phyloP scores from a whole-genome alignment of 176 grass and related monocot species.

The Neostapfia colusana region DNA sequence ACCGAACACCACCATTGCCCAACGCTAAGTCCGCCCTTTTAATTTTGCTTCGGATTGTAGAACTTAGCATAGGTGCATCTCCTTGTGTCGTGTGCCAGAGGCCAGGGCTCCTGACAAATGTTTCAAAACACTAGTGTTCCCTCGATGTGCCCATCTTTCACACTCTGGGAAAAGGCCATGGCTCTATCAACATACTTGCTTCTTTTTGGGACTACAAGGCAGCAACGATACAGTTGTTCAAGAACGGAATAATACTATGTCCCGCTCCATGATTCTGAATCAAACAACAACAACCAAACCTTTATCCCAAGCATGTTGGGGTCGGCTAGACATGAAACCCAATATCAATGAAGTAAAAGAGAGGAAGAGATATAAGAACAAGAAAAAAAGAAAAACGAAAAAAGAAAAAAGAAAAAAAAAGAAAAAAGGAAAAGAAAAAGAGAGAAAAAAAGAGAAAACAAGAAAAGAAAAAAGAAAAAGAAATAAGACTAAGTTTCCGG shows the following conservation, averaged over 20 bases:
- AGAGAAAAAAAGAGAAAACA: too few relatives aligned
- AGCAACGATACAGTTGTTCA: background rate
- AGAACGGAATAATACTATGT: background rate
- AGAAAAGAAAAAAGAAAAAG: too few relatives aligned
- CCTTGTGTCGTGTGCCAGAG: background rate
- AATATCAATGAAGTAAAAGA: too few relatives aligned
- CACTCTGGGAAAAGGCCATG: background rate
- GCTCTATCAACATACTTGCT: background rate
- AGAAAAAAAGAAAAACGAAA: too few relatives aligned
- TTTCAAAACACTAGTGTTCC: background rate
- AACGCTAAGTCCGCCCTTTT: background rate
- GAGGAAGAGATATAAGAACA: too few relatives aligned
- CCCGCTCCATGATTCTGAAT: background rate
- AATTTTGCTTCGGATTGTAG: background rate
- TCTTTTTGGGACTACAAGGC: background rate
- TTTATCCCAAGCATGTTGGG: too few relatives aligned
- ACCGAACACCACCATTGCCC: background rate
- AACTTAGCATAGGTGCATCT: background rate
- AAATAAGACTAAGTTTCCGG: too few relatives aligned
- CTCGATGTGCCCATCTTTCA: background rate
- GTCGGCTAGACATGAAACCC: too few relatives aligned
- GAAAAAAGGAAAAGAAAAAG: too few relatives aligned
- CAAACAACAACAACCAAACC: too few relatives aligned
- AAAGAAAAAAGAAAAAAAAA: too few relatives aligned
- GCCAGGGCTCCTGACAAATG: background rate